phyloP scores from a whole-genome alignment of 2,329 filamentous ascomycete species.

The Fusarium hostae region DNA sequence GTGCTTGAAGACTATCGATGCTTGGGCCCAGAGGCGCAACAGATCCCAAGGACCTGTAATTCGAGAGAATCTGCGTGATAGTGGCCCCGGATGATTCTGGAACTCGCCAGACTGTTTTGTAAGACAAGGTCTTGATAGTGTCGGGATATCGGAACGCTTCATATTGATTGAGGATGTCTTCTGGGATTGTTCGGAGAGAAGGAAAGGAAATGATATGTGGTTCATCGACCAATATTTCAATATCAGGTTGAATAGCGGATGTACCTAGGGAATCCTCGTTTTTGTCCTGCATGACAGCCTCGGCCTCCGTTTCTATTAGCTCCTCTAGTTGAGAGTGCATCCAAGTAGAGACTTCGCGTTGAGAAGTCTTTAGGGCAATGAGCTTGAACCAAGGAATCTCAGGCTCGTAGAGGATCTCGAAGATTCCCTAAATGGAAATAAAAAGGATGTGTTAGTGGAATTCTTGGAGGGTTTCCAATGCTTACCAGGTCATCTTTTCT shows the following conservation, averaged over 20 bases:
- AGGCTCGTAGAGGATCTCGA: constrained; percentile 53
- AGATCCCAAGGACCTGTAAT: constrained; percentile 30
- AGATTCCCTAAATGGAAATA: constrained; percentile 14
- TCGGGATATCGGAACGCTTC: constrained; percentile 40
- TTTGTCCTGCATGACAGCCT: constrained; percentile 9
- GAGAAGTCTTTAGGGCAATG: constrained; percentile 24
- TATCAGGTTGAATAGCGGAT: constrained; percentile 20
- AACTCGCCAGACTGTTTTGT: constrained; percentile 44
- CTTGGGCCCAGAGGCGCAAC: neutral
- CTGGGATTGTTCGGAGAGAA: neutral
- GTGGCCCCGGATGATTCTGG: constrained; percentile 25
- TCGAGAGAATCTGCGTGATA: constrained; percentile 25
- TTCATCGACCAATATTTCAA: constrained; percentile 24
- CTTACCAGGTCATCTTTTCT: constrained; percentile 22
- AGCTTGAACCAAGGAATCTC: constrained; percentile 51
- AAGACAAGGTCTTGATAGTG: constrained; percentile 16
- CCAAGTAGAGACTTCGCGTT: constrained; percentile 23
- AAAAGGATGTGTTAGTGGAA: neutral
- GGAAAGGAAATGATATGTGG: constrained; percentile 43
- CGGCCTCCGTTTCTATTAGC: constrained; percentile 36
- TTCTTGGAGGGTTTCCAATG: neutral
- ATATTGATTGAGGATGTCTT: constrained; percentile 10
- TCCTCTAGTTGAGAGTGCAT: constrained; percentile 38
- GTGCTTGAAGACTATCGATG: constrained; percentile 22
- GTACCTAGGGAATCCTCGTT: neutral